Evolutionary conservation across 257 asterid species (phyloP).

Genomic region (Solanum arcanum): DNA sequence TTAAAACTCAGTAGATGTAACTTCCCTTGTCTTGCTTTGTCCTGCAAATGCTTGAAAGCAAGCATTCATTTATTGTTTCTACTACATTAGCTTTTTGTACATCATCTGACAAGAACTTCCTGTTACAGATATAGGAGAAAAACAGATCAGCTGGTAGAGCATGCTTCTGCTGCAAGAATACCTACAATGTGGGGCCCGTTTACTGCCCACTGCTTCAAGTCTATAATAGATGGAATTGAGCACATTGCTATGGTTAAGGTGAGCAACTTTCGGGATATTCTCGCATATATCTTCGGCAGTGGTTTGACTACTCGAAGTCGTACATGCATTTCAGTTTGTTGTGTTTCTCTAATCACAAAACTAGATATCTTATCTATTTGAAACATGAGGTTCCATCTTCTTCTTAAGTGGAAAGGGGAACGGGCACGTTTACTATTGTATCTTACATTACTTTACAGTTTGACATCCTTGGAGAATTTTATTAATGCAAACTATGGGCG

Average conservation of each 20-base stretch:
- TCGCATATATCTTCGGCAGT: not conserved
- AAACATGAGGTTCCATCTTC: not conserved
- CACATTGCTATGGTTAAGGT: conserved; percentile 99
- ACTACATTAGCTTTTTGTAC: not conserved
- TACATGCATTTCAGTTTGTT: not conserved
- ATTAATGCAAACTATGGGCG: not conserved
- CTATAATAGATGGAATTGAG: conserved; percentile 87
- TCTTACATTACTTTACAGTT: not conserved
- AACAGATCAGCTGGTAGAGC: conserved; percentile 78
- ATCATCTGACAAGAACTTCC: conserved; percentile 3
- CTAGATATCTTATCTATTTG: not conserved
- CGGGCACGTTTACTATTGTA: not conserved
- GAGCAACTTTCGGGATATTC: conserved; percentile 7
- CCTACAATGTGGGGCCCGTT: conserved; percentile 98
- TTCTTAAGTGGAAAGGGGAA: not conserved
- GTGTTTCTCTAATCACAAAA: not conserved
- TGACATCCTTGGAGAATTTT: not conserved
- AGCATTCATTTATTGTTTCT: not conserved
- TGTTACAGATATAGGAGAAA: conserved; percentile 81
- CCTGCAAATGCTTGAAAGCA: not conserved
- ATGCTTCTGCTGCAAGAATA: conserved; percentile 79
- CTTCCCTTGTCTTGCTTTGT: not conserved
- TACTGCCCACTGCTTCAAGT: conserved; percentile 71
- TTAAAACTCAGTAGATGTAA: not conserved
- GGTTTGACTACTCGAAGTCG: not conserved